Evolutionary conservation across 139 green algal species (phyloP).

Genomic region (Auxenochlorella pyrenoidosa): DNA sequence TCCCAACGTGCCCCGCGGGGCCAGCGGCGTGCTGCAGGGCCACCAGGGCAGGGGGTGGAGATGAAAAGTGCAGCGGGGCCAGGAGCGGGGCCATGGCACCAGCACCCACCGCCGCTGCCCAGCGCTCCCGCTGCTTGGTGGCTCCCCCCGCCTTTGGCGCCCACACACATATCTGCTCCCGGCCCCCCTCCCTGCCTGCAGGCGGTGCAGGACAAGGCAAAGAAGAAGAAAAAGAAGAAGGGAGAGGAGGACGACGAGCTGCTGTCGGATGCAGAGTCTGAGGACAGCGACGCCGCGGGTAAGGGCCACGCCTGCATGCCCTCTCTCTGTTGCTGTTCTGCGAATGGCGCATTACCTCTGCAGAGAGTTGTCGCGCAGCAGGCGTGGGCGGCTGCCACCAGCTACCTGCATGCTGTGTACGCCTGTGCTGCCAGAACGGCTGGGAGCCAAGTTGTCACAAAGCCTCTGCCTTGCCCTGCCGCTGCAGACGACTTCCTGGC

Average conservation of each 20-base stretch:
- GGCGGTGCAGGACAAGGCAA: conserved; percentile 21
- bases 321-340: neutral
- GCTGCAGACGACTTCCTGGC: conserved; percentile 55
- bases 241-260: conserved; percentile 7
- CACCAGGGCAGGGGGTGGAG: no score
- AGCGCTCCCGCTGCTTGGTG: no score
- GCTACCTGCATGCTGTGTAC: neutral
- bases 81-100: no score
- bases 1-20: no score
- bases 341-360: no score
- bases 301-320: neutral
- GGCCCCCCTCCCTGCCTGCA: neutral
- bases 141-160: no score
- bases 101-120: no score
- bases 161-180: neutral
- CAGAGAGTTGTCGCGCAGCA: neutral
- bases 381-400: neutral
- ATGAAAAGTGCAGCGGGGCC: no score
- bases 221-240: conserved; percentile 19
- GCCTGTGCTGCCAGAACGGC: neutral
- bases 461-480: neutral
- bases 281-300: conserved; percentile 22
- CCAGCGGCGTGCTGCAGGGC: no score
- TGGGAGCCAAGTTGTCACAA: no score
- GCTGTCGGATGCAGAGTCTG: conserved; percentile 17